Conservation (phyloP, 495 filamentous ascomycete genomes). For the Penicillium diatomitis region DNA sequence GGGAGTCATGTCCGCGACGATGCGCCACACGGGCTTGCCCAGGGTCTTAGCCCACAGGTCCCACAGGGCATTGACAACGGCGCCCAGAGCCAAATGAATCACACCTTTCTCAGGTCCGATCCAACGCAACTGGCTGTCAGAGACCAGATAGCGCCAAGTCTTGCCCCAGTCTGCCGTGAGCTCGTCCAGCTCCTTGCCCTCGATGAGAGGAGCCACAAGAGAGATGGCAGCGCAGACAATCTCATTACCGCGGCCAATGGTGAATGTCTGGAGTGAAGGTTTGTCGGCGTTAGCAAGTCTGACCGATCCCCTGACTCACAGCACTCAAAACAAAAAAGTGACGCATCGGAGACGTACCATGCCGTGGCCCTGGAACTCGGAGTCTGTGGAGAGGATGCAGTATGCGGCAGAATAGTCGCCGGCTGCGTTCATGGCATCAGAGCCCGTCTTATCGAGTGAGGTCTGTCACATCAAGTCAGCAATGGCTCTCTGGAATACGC, state of each 20-base stretch:
- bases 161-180: slow-evolving; percentile 75
- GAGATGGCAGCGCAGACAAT: slow-evolving; percentile 81
- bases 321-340: neutral
- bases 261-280: slow-evolving; percentile 63
- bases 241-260: slow-evolving; percentile 91
- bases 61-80: slow-evolving; percentile 90
- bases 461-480: slow-evolving; percentile 42
- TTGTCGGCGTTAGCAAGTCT: neutral
- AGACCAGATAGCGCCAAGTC: slow-evolving; percentile 86
- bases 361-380: slow-evolving; percentile 64
- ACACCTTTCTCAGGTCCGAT: slow-evolving; percentile 95
- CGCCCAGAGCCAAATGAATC: slow-evolving; percentile 83
- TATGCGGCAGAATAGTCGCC: slow-evolving; percentile 91
- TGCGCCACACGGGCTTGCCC: slow-evolving; percentile 80
- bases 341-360: slow-evolving; percentile 50
- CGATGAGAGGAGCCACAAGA: slow-evolving; percentile 63
- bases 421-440: slow-evolving; percentile 94
- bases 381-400: slow-evolving; percentile 81
- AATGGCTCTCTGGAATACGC: neutral
- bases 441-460: slow-evolving; percentile 88
- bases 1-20: slow-evolving; percentile 81
- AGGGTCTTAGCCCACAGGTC: slow-evolving; percentile 88
- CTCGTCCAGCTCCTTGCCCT: slow-evolving; percentile 61
- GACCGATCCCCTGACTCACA: no score
- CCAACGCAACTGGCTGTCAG: slow-evolving; percentile 86